Base-by-base conservation (phyloP, 1,284 basidiomycete genomes). In the Sporisorium iseilematis-ciliati region DNA sequence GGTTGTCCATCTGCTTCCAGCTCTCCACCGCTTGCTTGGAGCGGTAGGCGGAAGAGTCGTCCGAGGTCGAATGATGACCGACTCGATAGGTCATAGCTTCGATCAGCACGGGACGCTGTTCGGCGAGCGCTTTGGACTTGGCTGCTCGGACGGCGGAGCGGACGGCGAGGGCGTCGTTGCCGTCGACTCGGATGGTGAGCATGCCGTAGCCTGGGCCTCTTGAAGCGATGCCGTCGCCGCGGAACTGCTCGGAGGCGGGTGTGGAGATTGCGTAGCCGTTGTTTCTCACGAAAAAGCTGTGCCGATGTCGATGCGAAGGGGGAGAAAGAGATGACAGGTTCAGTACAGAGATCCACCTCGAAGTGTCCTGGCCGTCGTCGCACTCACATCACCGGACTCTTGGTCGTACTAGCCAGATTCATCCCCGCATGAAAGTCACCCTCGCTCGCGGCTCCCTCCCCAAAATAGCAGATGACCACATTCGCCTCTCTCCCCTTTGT, bases 191-290 rank as follows among this genome's bases (percentile, higher is more conserved):
- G 33, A 84, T 78, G 25, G 81, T 82, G 29, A 76, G 69, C 65
- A 97, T 90, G 14, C 95, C 95, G 83, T 97, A 97, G n/a, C 92
- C 95, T 0, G 95, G 92, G 0, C 95, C 95, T 26, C 95, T 90
- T 12, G 92, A 90, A 2, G 94, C 79, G 43, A 82, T 79, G 2
- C 80, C 80, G 45, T 82, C 80, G 4, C 78, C 78, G 7, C 65
- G 57, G 85, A 91, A 97, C 84, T 97, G 95, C 85, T 97, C 93
- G 0, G 91, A 88, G 10, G 92, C 90, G 0, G 95, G 95, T 0
- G 95, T 97, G 41, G 93, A 96, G 83, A 97, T 97, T 29, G 95
- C 95, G 81, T 97, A 97, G 0, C 94, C 93, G 81, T 93, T 93
- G 83, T 93, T 94, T 31, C 92, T 50, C 5, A 77, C 77, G 42